Conservation (phyloP, 352 stramenopile species). For the Globisporangium okanoganense region DNA sequence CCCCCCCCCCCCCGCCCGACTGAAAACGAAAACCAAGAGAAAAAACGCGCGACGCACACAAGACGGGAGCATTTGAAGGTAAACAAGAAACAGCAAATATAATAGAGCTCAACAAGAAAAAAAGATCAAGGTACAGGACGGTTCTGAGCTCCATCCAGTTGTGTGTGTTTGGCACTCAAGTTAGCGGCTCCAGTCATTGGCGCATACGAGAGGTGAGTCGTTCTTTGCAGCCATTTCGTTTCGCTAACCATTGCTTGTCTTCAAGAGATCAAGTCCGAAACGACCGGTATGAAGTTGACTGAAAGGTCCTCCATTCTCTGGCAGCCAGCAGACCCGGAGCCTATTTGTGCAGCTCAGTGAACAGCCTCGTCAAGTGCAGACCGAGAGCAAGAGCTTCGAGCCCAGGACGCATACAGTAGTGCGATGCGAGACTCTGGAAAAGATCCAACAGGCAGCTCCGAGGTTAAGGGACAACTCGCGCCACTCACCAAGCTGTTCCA, state of each 20-base stretch:
- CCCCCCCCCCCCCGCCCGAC: not conserved
- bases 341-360: not conserved
- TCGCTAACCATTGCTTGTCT: too few species aligned
- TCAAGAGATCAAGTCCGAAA: not conserved
- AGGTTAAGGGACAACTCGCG: not conserved
- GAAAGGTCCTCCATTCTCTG: not conserved
- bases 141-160: not conserved
- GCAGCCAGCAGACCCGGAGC: not conserved
- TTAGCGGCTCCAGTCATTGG: not conserved
- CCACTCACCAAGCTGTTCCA: slow-evolving; percentile 5
- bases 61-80: not conserved
- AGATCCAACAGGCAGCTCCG: not conserved
- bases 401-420: not conserved
- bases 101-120: slow-evolving; percentile 16
- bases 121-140: not conserved
- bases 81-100: slow-evolving; percentile 13
- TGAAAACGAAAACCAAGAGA: slow-evolving; percentile 6
- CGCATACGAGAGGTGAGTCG: not conserved
- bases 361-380: not conserved
- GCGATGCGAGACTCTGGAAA: not conserved
- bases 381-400: not conserved
- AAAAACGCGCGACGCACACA: not conserved
- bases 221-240: not conserved
- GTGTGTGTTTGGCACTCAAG: not conserved
- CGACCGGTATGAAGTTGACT: not conserved